Evolutionary conservation across 768 basidiomycete genomes (phyloP).

Genomic region (Podaxis mareebaensis): DNA sequence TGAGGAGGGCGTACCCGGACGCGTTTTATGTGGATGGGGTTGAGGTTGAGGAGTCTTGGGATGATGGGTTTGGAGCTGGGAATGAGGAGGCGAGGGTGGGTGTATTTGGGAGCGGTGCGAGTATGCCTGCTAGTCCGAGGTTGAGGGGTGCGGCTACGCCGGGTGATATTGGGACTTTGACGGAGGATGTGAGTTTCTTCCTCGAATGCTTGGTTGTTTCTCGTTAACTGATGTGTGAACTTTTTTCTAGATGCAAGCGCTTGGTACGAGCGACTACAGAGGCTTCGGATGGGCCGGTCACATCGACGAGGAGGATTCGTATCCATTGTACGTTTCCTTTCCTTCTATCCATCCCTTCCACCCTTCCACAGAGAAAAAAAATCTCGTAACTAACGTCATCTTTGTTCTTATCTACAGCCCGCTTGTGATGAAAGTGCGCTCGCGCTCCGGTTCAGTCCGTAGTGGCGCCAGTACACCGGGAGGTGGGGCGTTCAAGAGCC

Average conservation of each 20-base stretch:
- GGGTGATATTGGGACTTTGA: slow-evolving; percentile 89
- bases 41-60: slow-evolving; percentile 39
- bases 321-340: slow-evolving; percentile 71
- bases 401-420: slow-evolving; percentile 49
- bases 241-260: slow-evolving; percentile 77
- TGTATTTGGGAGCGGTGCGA: slow-evolving; percentile 44
- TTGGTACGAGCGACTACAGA: slow-evolving; percentile 85
- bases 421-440: slow-evolving; percentile 87
- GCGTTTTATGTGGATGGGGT: slow-evolving; percentile 71
- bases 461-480: slow-evolving; percentile 81
- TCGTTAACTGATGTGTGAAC: not conserved
- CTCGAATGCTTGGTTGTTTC: too few relatives aligned
- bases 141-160: slow-evolving; percentile 88
- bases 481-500: slow-evolving; percentile 72
- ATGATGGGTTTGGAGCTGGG: slow-evolving; percentile 55
- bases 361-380: not conserved
- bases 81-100: slow-evolving; percentile 58
- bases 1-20: slow-evolving; percentile 94
- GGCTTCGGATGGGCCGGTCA: slow-evolving; percentile 64
- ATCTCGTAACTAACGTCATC: slow-evolving; percentile 3
- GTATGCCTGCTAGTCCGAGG: slow-evolving; percentile 86
- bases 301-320: slow-evolving; percentile 89
- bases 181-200: slow-evolving; percentile 63
- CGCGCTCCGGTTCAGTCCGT: slow-evolving; percentile 73
- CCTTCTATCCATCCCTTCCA: not conserved